These are phyloP conservation scores for Teunomyces stri DNA, from an alignment of 805 yeast species.

Conservation along the genomic window DNA sequence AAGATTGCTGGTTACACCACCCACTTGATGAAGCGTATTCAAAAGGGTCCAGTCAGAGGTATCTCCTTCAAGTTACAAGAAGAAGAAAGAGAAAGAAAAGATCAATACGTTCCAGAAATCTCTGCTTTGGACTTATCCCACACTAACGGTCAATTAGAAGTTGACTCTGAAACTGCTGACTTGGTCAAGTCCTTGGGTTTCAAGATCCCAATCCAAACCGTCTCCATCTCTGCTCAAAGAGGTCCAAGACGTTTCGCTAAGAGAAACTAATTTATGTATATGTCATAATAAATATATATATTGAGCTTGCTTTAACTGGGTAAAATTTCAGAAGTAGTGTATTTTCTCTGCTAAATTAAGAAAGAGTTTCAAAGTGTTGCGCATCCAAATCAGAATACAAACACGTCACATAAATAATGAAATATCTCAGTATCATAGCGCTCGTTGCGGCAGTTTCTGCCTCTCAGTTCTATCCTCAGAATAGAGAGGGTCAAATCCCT, in stretches of 20 bases:
- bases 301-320: background rate
- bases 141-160: conserved; percentile 94
- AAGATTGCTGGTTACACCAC: conserved; percentile 99
- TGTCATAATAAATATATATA: conserved; percentile 3
- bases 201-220: conserved; percentile 79
- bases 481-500: conserved; percentile 37
- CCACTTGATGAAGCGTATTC: conserved; percentile 99
- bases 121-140: conserved; percentile 98
- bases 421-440: background rate
- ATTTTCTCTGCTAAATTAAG: too few relatives aligned
- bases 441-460: conserved; percentile 9
- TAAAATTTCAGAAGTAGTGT: too few relatives aligned
- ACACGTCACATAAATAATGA: background rate
- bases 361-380: background rate
- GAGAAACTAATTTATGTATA: conserved; percentile 58
- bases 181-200: conserved; percentile 92
- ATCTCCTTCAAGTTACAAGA: conserved; percentile 99
- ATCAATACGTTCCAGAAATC: conserved; percentile 99
- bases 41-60: conserved; percentile 99
- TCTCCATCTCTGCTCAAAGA: conserved; percentile 86
- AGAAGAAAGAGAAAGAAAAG: conserved; percentile 99
- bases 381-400: conserved; percentile 1
- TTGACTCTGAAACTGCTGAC: conserved; percentile 95
- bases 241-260: conserved; percentile 87
- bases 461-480: conserved; percentile 36